Evolutionary conservation across 257 asterid species (phyloP).

Genomic region (Rehmannia glutinosa): DNA sequence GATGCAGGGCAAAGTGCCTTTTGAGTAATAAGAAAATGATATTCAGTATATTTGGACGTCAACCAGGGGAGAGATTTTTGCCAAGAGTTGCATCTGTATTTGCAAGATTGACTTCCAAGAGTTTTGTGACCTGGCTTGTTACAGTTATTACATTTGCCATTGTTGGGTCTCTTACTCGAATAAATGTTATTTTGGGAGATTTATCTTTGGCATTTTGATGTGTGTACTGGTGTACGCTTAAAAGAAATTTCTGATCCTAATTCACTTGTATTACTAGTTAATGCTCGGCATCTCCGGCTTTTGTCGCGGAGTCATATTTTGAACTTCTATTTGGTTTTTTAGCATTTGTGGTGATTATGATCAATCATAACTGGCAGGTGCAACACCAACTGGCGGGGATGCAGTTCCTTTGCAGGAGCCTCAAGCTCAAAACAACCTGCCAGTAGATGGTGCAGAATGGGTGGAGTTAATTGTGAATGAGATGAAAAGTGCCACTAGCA

Average conservation of each 20-base stretch:
- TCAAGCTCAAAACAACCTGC: conserved; percentile 33
- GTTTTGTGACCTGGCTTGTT: too few species aligned
- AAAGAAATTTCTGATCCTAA: not conserved
- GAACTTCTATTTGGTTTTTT: not conserved
- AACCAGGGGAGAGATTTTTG: not conserved
- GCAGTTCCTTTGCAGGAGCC: conserved; percentile 35
- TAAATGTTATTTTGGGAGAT: not conserved
- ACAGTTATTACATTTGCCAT: conserved; percentile 3
- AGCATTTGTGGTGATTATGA: not conserved
- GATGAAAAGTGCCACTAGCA: conserved; percentile 55
- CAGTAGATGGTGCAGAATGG: conserved; percentile 71
- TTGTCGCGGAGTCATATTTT: not conserved
- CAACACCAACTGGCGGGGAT: conserved; percentile 22
- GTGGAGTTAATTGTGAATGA: conserved; percentile 67
- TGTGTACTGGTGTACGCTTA: not conserved
- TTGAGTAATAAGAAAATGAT: too few species aligned
- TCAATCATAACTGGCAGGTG: conserved; percentile 33
- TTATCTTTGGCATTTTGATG: not conserved
- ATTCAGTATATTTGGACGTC: not conserved
- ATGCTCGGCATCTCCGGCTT: not conserved
- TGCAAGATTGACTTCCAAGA: not conserved
- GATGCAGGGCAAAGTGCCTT: too few species aligned
- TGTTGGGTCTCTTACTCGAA: not conserved
- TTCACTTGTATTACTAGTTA: not conserved
- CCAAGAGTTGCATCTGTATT: not conserved